Base-by-base conservation (phyloP, 768 basidiomycete species). In the Russula griseocarnosa region DNA sequence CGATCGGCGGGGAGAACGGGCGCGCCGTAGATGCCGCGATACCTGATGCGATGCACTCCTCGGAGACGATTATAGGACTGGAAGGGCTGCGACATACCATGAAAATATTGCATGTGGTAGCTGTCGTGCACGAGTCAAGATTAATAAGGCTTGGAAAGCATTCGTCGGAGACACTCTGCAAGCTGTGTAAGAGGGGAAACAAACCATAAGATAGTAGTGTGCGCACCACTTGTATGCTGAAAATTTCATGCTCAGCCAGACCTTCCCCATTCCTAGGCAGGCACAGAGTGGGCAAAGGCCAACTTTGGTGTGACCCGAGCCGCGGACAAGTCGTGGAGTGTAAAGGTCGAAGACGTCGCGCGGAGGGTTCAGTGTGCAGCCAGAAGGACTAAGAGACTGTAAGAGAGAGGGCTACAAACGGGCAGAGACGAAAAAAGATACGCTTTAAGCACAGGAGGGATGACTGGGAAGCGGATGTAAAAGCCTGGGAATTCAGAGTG, bases 51-150 rank as follows among this genome's bases (percentile, higher is more conserved):
- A 63, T 40, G 51, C 53, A 50, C 18, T 58, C 20, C 44, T 52
- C 20, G 20, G 40, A 24, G 36, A 46, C 42, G 18, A 20, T 18
- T 30, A 40, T 13, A 28, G 16, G 47, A 28, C 20, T 54, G 10
- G 42, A 42, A 47, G 16, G 20, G 18, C 34, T 61, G 7, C 34
- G 16, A 69, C 76, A 6, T 76, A 88, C 89, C 89, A 70, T 92
- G 89, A 3, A 81, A 78, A 65, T 90, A 90, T 70, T 91, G 90
- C 84, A 92, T 83, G 70, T 92, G 90, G 69, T 92, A 92, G 72
- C 89, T 92, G 57, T 51, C 4, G 42, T 16, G 24, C 34, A 7
- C 18, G 46, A 10, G 20, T 13, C 18, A 46, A 20, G 44, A 11
- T 32, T 10, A n/a, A 54, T 30, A 34, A 30, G 18, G 46, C 9